Base-by-base conservation (phyloP, 208 protist species). In the Crithidia brevicula region DNA sequence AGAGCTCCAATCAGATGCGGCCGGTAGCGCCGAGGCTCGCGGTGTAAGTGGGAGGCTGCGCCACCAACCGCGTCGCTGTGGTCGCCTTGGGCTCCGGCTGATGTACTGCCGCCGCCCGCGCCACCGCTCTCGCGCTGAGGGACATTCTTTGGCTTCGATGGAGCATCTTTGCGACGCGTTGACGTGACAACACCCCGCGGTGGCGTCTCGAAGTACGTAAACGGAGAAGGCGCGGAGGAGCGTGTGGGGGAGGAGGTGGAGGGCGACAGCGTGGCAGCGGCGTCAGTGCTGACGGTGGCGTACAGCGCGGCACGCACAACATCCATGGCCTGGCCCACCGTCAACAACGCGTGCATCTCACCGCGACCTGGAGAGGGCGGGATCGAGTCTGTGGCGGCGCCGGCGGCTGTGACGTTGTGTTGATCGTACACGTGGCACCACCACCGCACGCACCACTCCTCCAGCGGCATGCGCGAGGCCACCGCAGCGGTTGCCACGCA, bases 401-500 rank as follows among this genome's bases (percentile, higher is more conserved):
- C 23, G 20, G 43, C n/a, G 6, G 20, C 25, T 2, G 34, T 25
- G 57, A 13, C 38, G 42, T 42, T 51, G 40, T 45, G 31, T 18
- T 45, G 34, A 1, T 34, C 36, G 20, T 28, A 40, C 8, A 23
- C 22, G 16, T 66, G 38, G 0, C 43, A 27, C 64, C 80, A 74
- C 62, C 70, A 79, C 4, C 80, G 83, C 7, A 89, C 79, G 66
- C 83, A 89, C 66, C 76, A 82, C 45, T 85, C 83, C 13, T 89
- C 83, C 16, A 83, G 23, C 22, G 68, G 50, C 68, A 88, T 70
- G 31, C 67, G 36, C 2, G 18, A 18, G 13, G 36, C 33, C 16
- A 40, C 33, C 20, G 46, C 16, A 16, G 15, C 18, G 4, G 58
- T 50, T 3, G 53, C 27, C 25, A 63, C 25, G 59, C 42, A 62